Conservation (phyloP, 1,139 yeast genomes). For the Geotrichum reessii region DNA sequence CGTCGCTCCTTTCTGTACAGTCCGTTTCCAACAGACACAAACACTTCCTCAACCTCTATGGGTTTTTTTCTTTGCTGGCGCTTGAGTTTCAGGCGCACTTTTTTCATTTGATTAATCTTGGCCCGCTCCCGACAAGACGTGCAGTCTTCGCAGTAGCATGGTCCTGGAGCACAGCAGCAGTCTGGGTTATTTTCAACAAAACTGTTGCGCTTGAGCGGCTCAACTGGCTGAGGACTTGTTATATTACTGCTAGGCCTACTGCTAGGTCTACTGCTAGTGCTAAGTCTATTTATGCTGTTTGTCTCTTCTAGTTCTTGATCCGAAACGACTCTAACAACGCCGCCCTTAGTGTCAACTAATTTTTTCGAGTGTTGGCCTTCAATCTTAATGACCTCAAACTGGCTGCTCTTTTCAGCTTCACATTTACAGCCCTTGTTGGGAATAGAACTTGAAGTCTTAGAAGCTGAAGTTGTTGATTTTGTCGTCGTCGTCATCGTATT, state of each 20-base stretch:
- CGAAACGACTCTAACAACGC: conserved; percentile 24
- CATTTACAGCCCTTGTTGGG: not conserved
- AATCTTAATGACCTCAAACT: conserved; percentile 23
- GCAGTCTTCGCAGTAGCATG: conserved; percentile 10
- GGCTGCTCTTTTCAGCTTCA: not conserved
- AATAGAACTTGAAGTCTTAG: not conserved
- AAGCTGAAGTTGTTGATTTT: not conserved
- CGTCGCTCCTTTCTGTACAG: conserved; percentile 27
- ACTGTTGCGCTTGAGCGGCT: not conserved
- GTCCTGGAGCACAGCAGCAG: conserved; percentile 8
- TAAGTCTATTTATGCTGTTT: not conserved
- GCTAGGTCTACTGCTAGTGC: not conserved
- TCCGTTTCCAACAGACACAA: conserved; percentile 36
- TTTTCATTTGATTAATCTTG: conserved; percentile 11
- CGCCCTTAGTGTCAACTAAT: conserved; percentile 27
- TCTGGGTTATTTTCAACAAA: conserved; percentile 3
- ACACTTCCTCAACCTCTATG: conserved; percentile 22
- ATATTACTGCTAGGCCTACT: conserved; percentile 2
- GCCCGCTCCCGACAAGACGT: not conserved
- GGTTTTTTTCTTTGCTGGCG: conserved; percentile 12
- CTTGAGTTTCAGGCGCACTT: conserved; percentile 18
- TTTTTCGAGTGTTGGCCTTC: conserved; percentile 26
- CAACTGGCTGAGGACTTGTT: not conserved
- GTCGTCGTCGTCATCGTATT: not conserved
- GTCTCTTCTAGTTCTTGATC: conserved; percentile 10